Conservation (phyloP, 306 rosid species). For the Trifolium subterraneum region DNA sequence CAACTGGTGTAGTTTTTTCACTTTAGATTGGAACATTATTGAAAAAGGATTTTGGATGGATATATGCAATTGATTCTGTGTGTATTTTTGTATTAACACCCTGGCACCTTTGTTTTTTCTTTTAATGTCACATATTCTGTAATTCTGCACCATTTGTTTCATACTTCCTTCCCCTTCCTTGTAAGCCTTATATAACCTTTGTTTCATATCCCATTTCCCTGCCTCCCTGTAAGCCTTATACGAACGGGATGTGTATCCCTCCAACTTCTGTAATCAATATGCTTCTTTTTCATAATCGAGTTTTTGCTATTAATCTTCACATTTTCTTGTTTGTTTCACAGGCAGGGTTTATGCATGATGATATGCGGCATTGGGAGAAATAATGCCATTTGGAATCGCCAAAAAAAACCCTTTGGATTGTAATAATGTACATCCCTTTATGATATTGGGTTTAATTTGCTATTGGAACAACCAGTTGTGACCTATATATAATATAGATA, state of each 20-base stretch:
- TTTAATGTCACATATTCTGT: not conserved
- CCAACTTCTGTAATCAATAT: not conserved
- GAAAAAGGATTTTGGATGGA: not conserved
- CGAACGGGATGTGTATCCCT: not conserved
- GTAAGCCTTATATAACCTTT: no score
- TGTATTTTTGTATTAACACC: not conserved
- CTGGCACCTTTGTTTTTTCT: not conserved
- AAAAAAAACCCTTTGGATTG: slow-evolving; percentile 22
- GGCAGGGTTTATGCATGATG: slow-evolving; percentile 20
- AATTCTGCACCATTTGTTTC: no score
- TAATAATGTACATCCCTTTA: slow-evolving; percentile 43
- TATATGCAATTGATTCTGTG: not conserved
- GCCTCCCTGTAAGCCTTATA: not conserved
- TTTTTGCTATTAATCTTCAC: not conserved
- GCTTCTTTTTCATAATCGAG: not conserved
- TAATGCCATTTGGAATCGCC: slow-evolving; percentile 17
- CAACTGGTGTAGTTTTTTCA: not conserved
- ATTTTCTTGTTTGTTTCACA: slow-evolving; percentile 31
- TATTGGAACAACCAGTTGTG: slow-evolving; percentile 12
- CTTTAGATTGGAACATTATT: not conserved
- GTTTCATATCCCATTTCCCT: not conserved
- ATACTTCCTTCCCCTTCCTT: no score
- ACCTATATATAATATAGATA: slow-evolving; percentile 16
- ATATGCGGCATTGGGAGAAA: slow-evolving; percentile 11
- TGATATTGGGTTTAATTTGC: slow-evolving; percentile 39